Evolutionary conservation across 768 basidiomycete species (phyloP).

Genomic region (Leccinum barrowsii): DNA sequence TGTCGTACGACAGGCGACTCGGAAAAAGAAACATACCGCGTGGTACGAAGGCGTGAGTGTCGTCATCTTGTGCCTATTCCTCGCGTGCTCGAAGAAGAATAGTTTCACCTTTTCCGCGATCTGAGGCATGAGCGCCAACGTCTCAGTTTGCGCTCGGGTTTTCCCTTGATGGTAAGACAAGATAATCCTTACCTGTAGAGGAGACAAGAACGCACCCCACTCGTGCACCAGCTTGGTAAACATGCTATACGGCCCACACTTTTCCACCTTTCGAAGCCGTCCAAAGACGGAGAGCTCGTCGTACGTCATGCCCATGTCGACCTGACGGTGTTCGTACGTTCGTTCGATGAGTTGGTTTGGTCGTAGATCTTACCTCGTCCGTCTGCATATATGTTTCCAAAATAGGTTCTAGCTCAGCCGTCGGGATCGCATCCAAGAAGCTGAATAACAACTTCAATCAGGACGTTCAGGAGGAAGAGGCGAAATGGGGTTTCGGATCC

Average conservation of each 20-base stretch:
- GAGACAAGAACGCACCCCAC: slow-evolving; percentile 87
- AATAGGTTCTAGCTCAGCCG: slow-evolving; percentile 95
- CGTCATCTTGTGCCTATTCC: slow-evolving; percentile 99
- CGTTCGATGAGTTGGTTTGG: not conserved
- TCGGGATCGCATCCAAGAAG: slow-evolving; percentile 88
- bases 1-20: not conserved
- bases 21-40: slow-evolving; percentile 54
- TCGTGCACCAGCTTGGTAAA: slow-evolving; percentile 94
- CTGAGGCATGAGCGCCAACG: slow-evolving; percentile 24
- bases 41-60: slow-evolving; percentile 92
- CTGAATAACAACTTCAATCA: slow-evolving; percentile 37
- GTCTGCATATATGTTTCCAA: slow-evolving; percentile 92
- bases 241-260: slow-evolving; percentile 96
- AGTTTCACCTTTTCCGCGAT: slow-evolving; percentile 96
- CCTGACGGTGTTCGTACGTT: slow-evolving; percentile 40
- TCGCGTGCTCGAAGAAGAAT: slow-evolving; percentile 95
- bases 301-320: slow-evolving; percentile 99
- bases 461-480: not conserved
- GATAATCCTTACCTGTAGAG: slow-evolving; percentile 54
- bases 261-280: slow-evolving; percentile 90
- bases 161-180: not conserved
- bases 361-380: slow-evolving; percentile 67
- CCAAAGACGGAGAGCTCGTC: slow-evolving; percentile 94
- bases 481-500: slow-evolving; percentile 4
- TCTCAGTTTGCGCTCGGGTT: not conserved